Evolutionary conservation across 352 stramenopile genomes (phyloP), one percentile per base, ranked within the genome.

Genomic region (Phytopythium helicoides): DNA sequence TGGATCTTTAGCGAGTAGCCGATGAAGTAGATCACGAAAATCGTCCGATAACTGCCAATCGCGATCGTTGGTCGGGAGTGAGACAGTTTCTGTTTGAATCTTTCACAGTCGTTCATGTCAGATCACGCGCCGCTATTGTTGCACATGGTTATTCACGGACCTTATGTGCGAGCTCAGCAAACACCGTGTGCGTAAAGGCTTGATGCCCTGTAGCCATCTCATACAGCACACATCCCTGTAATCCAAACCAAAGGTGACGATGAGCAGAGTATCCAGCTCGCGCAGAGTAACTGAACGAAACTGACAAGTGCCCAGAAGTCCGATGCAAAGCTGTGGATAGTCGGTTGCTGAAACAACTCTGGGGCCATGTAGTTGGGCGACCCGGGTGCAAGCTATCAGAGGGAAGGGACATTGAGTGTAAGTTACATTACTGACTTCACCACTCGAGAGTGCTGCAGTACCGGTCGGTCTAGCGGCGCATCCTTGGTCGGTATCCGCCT

Each of bases 331-430:
- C 82, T 96, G 62, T 96, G 85, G 4, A 95, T 64, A 25, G 76
- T 75, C 16, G 81, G 68, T 18, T 90, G 70, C 7, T 89, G 74
- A 55, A 97, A 97, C 25, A 98, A 68, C 52, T 98, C 92, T 0
- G 92, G 90, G 1, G 92, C 89, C 89, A 97, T 97, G 62, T 97
- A 98, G 52, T 88, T 87, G 0, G 88, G 87, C 4, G 84, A 94
- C 6, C 89, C 90, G 31, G 76, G 68, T 14, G 65, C 68, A 47
- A 91, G 65, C 71, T 88, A 37, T 7, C 14, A 25, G 22, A 18
- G 0, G 26, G 19, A 10, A 19, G 18, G 14, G 34, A n/a, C n/a
- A n/a, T n/a, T 40, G 12, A 38, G 19, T 7, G 55, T 11, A 31
- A 21, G 11, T 40, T 8, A 7, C 19, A 34, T 18, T n/a, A 19